Percentiles rank a stretch among this genome's conserved stretches.
Evolutionary conservation across 331 rosid species (phyloP).

Genomic region (Malus hybrid): DNA sequence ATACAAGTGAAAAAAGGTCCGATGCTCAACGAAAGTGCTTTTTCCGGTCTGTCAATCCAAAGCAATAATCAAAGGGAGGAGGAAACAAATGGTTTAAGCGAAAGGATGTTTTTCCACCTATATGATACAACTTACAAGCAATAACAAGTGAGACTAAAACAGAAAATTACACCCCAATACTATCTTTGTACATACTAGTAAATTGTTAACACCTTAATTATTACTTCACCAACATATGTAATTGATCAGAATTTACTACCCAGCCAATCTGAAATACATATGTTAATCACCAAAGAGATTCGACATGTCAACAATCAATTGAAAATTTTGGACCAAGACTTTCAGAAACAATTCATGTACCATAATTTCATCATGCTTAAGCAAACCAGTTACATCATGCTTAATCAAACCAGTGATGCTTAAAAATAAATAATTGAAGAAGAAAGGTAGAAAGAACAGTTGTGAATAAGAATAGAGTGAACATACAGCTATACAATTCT

Average conservation of each 20-base stretch:
- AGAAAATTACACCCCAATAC: background rate
- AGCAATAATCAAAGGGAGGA: constrained; percentile 3
- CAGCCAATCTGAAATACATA: background rate
- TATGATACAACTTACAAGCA: background rate
- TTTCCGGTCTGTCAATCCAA: constrained; percentile 70
- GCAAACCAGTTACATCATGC: background rate
- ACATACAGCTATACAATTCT: background rate
- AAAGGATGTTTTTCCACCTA: background rate
- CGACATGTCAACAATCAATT: background rate
- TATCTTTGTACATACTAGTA: background rate
- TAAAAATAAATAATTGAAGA: background rate
- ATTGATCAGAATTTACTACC: background rate
- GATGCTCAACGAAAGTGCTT: constrained; percentile 94
- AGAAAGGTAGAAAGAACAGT: background rate
- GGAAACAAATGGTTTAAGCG: background rate
- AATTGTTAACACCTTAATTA: background rate
- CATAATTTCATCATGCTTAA: background rate
- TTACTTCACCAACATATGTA: background rate
- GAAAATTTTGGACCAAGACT: background rate
- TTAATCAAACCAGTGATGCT: background rate
- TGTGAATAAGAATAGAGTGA: background rate
- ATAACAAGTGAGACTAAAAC: background rate
- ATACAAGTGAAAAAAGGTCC: constrained; percentile 82
- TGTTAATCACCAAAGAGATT: background rate
- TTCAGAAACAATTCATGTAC: background rate